These are phyloP conservation scores for Rhynchospora pubera DNA, from an alignment of 176 grass and related monocot genomes.

Conservation along the genomic window DNA sequence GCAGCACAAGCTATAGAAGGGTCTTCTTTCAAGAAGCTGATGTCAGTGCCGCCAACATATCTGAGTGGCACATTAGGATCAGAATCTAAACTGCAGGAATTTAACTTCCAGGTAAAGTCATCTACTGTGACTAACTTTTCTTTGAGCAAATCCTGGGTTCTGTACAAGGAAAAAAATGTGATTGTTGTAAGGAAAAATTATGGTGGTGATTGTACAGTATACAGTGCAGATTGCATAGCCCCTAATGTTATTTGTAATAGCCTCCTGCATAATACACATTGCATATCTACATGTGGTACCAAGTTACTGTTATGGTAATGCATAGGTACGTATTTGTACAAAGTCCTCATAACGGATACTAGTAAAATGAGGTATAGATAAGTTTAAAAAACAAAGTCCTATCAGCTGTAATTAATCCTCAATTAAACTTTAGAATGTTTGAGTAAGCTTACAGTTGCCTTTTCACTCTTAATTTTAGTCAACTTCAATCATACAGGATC, in stretches of 20 bases:
- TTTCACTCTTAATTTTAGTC: neutral
- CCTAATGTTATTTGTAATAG: neutral
- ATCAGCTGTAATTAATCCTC: neutral
- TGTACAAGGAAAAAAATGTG: constrained; percentile 20
- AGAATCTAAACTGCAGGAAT: constrained; percentile 25
- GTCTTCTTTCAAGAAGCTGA: constrained; percentile 79
- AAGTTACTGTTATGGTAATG: neutral
- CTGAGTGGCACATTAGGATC: constrained; percentile 27
- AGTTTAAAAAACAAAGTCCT: neutral
- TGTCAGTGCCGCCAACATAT: constrained; percentile 76
- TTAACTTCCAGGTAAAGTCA: constrained; percentile 51
- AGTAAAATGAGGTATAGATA: neutral
- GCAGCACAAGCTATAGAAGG: constrained; percentile 54
- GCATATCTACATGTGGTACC: neutral
- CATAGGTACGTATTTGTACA: neutral
- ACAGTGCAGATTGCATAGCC: neutral
- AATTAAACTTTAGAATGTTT: neutral
- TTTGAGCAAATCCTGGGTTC: constrained; percentile 71
- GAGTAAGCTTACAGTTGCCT: neutral
- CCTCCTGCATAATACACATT: neutral
- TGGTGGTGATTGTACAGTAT: neutral
- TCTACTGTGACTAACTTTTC: constrained; percentile 47
- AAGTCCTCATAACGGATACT: neutral
- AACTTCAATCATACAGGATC: neutral
- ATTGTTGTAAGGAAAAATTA: neutral